Evolutionary conservation across 768 basidiomycete species (phyloP), one percentile per base, ranked within the genome.

Genomic region (Boletellus emodensis): DNA sequence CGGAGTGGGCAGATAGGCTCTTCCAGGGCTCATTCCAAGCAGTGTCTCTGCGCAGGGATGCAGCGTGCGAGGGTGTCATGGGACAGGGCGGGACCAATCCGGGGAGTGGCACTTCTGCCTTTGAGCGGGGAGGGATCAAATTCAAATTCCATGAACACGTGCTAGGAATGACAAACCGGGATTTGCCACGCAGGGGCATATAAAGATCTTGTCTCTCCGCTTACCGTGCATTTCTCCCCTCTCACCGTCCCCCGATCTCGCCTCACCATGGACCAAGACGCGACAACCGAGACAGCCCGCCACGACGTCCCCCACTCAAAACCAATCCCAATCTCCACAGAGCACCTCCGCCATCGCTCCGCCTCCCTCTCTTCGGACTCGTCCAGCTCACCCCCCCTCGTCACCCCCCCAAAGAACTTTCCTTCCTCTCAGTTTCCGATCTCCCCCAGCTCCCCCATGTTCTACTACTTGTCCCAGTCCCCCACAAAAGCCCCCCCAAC

Each of bases 391-490:
- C 69, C 79, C 3, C 77, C 80, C 36, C 65, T 78, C 18, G 71
- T 71, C 36, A 82, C 82, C 3, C 84, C 83, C 4, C 84, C 83
- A 20, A 62, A 72, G 40, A 72, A 73, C 10, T 55, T 69, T 2
- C 56, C 64, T 11, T 68, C 72, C 2, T 72, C 78, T 3, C 74
- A 73, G 40, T 60, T 82, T 41, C 70, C 74, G 7, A 61, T 76
- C 10, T 81, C 83, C 4, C 79, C 85, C 6, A 77, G 75, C 5
- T 87, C 87, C 4, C 88, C 88, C 40, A 84, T 89, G 47, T 68
- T 90, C 44, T 83, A 85, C 64, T 84, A 86, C 67, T 64, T 88
- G 37, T 66, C 65, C 44, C 81, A 84, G 56, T 80, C 83, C 3
- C 82, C 85, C 10, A 40, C 82, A 13, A 83, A 81, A 58, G 58